Evolutionary conservation across 257 asterid species (phyloP), one percentile per base, ranked within the genome.

Genomic region (Ophiorrhiza pumila): DNA sequence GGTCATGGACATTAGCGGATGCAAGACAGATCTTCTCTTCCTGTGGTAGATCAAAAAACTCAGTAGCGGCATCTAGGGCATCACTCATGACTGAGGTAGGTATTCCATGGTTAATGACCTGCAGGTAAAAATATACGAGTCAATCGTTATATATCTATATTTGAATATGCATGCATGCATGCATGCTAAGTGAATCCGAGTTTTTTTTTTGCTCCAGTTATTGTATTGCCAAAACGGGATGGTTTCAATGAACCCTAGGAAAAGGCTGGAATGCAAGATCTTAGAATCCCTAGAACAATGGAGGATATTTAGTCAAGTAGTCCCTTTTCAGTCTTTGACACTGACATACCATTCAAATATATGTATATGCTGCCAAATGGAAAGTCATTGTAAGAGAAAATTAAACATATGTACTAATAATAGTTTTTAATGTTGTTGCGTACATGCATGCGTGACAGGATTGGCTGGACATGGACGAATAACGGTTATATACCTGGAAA

Each of bases 101-200:
- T 61, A 89, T 79, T 50, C 88, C 91, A 52, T 89, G 92, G 79
- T 87, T 87, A 80, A 87, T 80, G 71, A 89, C 92, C 96, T 89
- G 81, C 77, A n/a, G n/a, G n/a, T n/a, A n/a, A 76, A 46, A 76
- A 34, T 58, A 60, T 43, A 34, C 45, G 22, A 60, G 27, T 7
- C 22, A 1, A 15, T 58, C 25, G 42, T 37, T 34, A 23, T 9
- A 34, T 75, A 32, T 32, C 5, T 2, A 8, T 11, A 12, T 39
- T 7, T 7, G 2, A 64, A 39, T 43, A 61, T 76, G 66, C 80
- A 79, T 76, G 80, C 82, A 76, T 75, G 74, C 31, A 53, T 55
- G 12, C 11, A 32, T 69, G 18, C 25, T 50, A 53, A 71, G 31
- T 39, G n/a, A 47, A 47, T 31, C 23, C 25, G 32, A 5, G 17